phyloP scores from a whole-genome alignment of 1,139 yeast species.

The Blastobotrys raffinosifermentans region DNA sequence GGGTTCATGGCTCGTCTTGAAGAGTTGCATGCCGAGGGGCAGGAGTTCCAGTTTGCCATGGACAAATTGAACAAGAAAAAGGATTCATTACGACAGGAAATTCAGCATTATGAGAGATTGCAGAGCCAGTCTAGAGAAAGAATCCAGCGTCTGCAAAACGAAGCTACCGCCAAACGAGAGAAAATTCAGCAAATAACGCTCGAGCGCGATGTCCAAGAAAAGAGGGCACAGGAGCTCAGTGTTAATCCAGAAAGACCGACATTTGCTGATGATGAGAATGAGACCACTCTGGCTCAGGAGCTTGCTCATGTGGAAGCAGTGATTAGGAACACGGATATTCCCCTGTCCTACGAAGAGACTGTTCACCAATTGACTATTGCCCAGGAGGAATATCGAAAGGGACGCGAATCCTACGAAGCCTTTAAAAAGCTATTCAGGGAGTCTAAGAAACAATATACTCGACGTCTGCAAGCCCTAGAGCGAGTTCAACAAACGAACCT shows the following conservation, averaged over 20 bases:
- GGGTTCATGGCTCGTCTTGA: background rate
- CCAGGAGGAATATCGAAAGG: background rate
- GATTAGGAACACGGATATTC: background rate
- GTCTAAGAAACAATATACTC: conserved; percentile 20
- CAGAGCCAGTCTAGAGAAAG: background rate
- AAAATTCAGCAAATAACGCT: background rate
- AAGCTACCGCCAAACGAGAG: background rate
- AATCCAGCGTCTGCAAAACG: conserved; percentile 2
- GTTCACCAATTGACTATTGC: background rate
- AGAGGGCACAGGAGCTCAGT: background rate
- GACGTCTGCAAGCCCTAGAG: too few relatives aligned
- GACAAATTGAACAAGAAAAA: conserved; percentile 15
- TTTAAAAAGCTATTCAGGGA: conserved; percentile 16
- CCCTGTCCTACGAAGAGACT: conserved; percentile 1
- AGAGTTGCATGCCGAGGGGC: background rate
- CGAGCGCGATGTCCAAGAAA: background rate
- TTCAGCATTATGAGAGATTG: conserved; percentile 7
- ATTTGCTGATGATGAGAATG: background rate
- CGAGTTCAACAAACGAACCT: conserved; percentile 15
- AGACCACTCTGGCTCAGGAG: background rate
- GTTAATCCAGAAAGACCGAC: too few relatives aligned
- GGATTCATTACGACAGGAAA: conserved; percentile 8
- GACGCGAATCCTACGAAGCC: conserved; percentile 7
- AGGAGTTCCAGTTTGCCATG: background rate
- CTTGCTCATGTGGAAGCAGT: conserved; percentile 1